phyloP scores from a whole-genome alignment of 169 alveolate species.

The Ichthyophthirius multifiliis region DNA sequence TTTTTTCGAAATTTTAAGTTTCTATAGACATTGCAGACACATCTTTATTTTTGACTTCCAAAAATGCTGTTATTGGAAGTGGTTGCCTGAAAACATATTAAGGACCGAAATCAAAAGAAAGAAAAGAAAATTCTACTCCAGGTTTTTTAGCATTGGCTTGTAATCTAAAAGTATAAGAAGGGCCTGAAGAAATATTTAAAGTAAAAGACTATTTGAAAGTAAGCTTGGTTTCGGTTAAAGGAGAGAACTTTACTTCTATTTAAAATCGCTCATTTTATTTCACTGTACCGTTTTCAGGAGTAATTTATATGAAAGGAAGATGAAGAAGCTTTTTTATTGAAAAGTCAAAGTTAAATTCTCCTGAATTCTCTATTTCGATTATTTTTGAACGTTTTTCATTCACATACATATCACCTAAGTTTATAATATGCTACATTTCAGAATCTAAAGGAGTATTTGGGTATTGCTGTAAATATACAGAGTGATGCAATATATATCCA shows the following conservation, averaged over 20 bases:
- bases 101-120: slow-evolving; percentile 90
- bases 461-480: slow-evolving; percentile 69
- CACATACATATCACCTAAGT: slow-evolving; percentile 88
- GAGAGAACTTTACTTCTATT: slow-evolving; percentile 82
- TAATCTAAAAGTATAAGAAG: slow-evolving; percentile 76
- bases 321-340: slow-evolving; percentile 75
- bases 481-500: slow-evolving; percentile 81
- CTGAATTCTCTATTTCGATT: slow-evolving; percentile 79
- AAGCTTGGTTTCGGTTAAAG: slow-evolving; percentile 75
- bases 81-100: slow-evolving; percentile 87
- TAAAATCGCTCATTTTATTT: slow-evolving; percentile 68
- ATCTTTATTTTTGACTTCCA: slow-evolving; percentile 80
- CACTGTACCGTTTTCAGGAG: slow-evolving; percentile 90
- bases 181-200: slow-evolving; percentile 80
- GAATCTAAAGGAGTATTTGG: slow-evolving; percentile 54
- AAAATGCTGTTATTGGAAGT: slow-evolving; percentile 62
- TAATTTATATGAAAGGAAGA: slow-evolving; percentile 67
- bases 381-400: slow-evolving; percentile 85
- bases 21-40: slow-evolving; percentile 86
- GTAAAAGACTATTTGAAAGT: slow-evolving; percentile 67
- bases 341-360: slow-evolving; percentile 90
- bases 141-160: slow-evolving; percentile 89
- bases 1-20: slow-evolving; percentile 83
- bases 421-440: slow-evolving; percentile 59
- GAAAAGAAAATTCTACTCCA: slow-evolving; percentile 86